Percentiles rank a stretch among this genome's conserved stretches.
These are phyloP conservation scores for Phyllosticta paracitricarpa DNA, from an alignment of 2,329 filamentous ascomycete genomes.

Conservation along the genomic window DNA sequence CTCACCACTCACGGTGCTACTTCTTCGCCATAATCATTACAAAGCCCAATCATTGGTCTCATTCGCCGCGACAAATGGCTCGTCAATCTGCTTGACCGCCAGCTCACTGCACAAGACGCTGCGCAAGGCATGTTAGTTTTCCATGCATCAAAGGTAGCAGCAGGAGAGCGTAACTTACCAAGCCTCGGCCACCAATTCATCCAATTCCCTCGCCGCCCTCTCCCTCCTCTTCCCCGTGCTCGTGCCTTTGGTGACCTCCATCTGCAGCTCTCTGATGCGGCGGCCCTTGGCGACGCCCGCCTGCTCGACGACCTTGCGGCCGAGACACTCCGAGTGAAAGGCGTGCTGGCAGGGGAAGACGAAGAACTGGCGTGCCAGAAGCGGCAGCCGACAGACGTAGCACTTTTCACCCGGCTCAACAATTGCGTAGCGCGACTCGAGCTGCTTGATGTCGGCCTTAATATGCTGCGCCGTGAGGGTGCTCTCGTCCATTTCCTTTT, in stretches of 20 bases:
- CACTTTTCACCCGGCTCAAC: constrained; percentile 94
- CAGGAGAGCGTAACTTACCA: constrained; percentile 52
- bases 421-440: constrained; percentile 87
- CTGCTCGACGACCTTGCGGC: constrained; percentile 73
- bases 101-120: constrained; percentile 92
- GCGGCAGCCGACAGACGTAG: constrained; percentile 74
- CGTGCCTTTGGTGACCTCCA: constrained; percentile 67
- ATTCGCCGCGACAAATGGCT: constrained; percentile 69
- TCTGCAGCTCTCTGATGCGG: constrained; percentile 76
- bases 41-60: constrained; percentile 74
- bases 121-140: constrained; percentile 14
- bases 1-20: background rate
- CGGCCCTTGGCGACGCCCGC: constrained; percentile 65
- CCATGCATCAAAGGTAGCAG: background rate
- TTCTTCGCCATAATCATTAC: constrained; percentile 18
- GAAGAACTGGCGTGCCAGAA: constrained; percentile 89
- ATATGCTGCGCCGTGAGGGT: constrained; percentile 84
- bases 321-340: constrained; percentile 92
- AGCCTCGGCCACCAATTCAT: constrained; percentile 79
- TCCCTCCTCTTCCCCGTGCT: constrained; percentile 53
- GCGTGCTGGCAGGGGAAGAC: constrained; percentile 98
- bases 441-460: constrained; percentile 72
- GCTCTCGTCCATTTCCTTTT: constrained; percentile 92
- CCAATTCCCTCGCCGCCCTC: constrained; percentile 75
- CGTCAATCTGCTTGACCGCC: constrained; percentile 87